Percentiles rank a stretch among this genome's conserved stretches.
Evolutionary conservation across 2,329 filamentous ascomycete species (phyloP).

Genomic region (Byssothecium circinans): DNA sequence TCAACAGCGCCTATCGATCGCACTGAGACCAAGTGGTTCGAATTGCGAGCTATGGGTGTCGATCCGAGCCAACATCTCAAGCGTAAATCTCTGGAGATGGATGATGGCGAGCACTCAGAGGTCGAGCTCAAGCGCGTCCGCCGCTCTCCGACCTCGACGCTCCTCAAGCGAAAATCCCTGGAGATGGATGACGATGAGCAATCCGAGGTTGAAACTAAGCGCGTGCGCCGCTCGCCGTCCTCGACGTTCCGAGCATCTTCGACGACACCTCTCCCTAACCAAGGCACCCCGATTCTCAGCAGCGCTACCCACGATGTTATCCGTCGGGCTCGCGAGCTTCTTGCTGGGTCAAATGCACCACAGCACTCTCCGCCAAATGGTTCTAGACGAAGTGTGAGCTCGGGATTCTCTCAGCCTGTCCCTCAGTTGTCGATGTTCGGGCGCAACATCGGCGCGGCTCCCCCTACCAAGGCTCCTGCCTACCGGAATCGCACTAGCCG

Average conservation of each 20-base stretch:
- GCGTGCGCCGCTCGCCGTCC: conserved; percentile 17
- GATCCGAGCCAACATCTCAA: conserved; percentile 40
- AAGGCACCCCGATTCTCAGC: conserved; percentile 15
- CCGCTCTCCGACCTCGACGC: conserved; percentile 5
- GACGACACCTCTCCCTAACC: conserved; percentile 3
- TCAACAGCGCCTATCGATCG: conserved; percentile 39
- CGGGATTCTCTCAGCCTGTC: conserved; percentile 17
- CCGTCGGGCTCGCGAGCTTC: conserved; percentile 17
- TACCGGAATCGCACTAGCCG: conserved; percentile 36
- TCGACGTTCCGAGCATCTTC: conserved; percentile 9
- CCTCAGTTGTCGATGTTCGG: conserved; percentile 14
- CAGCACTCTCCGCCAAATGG: conserved; percentile 13
- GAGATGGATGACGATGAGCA: conserved; percentile 26
- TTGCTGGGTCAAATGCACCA: conserved; percentile 11
- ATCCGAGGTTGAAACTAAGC: conserved; percentile 24
- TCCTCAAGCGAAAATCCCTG: conserved; percentile 30
- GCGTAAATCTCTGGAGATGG: conserved; percentile 27
- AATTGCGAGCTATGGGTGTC: conserved; percentile 53
- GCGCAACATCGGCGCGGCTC: conserved; percentile 13
- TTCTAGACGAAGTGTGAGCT: conserved; percentile 31
- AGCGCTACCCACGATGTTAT: conserved; percentile 19
- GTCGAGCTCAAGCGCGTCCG: conserved; percentile 28
- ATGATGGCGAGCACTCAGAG: conserved; percentile 21
- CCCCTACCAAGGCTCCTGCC: conserved; percentile 23
- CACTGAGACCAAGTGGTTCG: conserved; percentile 55